A percentile compares a stretch with the other conserved stretches of the same genome.
Conservation (phyloP, 805 yeast species). For the Phaffomyces opuntiae region DNA sequence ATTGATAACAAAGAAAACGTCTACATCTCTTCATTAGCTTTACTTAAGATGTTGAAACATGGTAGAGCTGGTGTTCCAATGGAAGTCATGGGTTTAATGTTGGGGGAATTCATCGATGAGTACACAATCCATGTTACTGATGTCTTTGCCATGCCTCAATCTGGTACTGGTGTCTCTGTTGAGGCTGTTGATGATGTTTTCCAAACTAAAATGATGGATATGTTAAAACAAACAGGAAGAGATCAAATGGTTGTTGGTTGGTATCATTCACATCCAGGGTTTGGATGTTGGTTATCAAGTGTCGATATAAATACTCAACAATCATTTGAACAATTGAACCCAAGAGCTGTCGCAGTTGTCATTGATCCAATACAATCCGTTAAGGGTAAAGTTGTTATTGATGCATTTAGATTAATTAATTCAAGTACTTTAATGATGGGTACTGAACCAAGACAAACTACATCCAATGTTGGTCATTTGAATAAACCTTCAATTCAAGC, state of each 20-base stretch:
- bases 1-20: slow-evolving; percentile 96
- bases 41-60: slow-evolving; percentile 93
- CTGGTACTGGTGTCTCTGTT: slow-evolving; percentile 96
- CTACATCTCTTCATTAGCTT: slow-evolving; percentile 89
- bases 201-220: slow-evolving; percentile 99
- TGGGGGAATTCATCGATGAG: slow-evolving; percentile 96
- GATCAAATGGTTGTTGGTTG: slow-evolving; percentile 99
- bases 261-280: slow-evolving; percentile 99
- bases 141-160: slow-evolving; percentile 99
- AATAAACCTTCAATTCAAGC: slow-evolving; percentile 97
- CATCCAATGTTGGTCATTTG: slow-evolving; percentile 90
- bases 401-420: slow-evolving; percentile 92
- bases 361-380: slow-evolving; percentile 98
- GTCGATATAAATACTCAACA: slow-evolving; percentile 98
- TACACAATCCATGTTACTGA: slow-evolving; percentile 95
- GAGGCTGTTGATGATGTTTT: slow-evolving; percentile 99
- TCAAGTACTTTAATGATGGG: slow-evolving; percentile 87
- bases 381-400: slow-evolving; percentile 97
- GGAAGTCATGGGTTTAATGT: slow-evolving; percentile 96
- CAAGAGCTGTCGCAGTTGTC: slow-evolving; percentile 96
- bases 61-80: slow-evolving; percentile 90
- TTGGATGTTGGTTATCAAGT: slow-evolving; percentile 98
- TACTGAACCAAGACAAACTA: slow-evolving; percentile 96
- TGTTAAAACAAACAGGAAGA: slow-evolving; percentile 98
- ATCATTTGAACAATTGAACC: slow-evolving; percentile 92